These are phyloP conservation scores for Cytospora paraplurivora DNA, from an alignment of 2,329 filamentous ascomycete species.

Conservation along the genomic window DNA sequence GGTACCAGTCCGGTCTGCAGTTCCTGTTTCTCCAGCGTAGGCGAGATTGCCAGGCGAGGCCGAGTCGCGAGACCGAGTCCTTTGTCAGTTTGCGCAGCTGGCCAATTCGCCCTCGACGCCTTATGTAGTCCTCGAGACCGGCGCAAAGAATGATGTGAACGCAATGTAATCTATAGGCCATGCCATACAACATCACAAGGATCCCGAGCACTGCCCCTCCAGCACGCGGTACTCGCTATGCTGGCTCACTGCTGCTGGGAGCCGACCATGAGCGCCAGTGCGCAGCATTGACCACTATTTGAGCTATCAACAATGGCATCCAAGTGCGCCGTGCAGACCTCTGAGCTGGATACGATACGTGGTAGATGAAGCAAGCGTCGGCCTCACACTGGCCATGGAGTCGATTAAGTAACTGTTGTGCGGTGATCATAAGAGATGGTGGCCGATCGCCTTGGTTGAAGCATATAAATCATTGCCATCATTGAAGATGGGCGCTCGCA, in stretches of 20 bases:
- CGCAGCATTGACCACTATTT: constrained; percentile 56
- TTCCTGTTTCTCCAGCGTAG: constrained; percentile 61
- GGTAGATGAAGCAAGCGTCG: constrained; percentile 41
- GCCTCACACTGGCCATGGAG: constrained; percentile 62
- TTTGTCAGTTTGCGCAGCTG: too few species aligned
- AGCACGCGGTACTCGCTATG: constrained; percentile 56
- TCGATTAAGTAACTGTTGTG: constrained; percentile 57
- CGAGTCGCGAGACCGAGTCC: not conserved
- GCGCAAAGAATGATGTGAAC: too few species aligned
- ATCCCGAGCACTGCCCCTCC: constrained; percentile 52
- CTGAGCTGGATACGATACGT: not conserved
- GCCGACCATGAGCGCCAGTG: constrained; percentile 56
- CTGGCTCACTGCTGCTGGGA: constrained; percentile 30
- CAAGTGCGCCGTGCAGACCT: too few species aligned
- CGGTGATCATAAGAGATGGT: constrained; percentile 61
- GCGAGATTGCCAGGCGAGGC: constrained; percentile 62
- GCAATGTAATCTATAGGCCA: too few species aligned
- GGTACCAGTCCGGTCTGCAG: constrained; percentile 57
- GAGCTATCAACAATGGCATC: constrained; percentile 33
- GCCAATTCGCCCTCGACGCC: too few species aligned
- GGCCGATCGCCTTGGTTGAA: constrained; percentile 47
- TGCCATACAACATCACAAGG: constrained; percentile 51
- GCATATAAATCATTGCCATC: constrained; percentile 30
- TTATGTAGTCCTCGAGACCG: too few species aligned
- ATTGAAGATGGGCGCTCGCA: constrained; percentile 43